Conservation (phyloP, 192 early-diverging fungal genomes). For the Cladochytrium replicatum region DNA sequence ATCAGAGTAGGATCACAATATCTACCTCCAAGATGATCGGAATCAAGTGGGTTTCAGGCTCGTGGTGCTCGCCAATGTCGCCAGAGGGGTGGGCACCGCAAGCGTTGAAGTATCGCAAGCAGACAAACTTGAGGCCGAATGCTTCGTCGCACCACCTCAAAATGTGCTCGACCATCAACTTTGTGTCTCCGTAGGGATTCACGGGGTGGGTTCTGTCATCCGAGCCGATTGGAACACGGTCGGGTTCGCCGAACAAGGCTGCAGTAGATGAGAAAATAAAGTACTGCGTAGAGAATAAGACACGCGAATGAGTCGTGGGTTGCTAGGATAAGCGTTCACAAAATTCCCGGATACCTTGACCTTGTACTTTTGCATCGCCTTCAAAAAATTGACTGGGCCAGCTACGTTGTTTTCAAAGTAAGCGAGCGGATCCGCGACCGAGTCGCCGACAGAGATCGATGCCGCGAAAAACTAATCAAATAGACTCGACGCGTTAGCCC, state of each 20-base stretch:
- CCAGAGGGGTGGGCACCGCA: constrained; percentile 85
- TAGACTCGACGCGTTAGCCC: not conserved
- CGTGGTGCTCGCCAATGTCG: constrained; percentile 85
- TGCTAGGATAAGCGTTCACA: not conserved
- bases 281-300: constrained; percentile 26
- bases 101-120: constrained; percentile 88
- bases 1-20: not conserved
- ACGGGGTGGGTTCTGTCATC: constrained; percentile 60
- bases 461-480: constrained; percentile 70
- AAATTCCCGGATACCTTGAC: constrained; percentile 38
- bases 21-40: constrained; percentile 66
- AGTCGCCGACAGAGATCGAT: constrained; percentile 80
- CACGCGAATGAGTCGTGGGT: not conserved
- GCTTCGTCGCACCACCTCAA: constrained; percentile 62
- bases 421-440: constrained; percentile 61
- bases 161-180: constrained; percentile 81
- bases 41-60: constrained; percentile 82
- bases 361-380: constrained; percentile 69
- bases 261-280: constrained; percentile 93
- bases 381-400: constrained; percentile 75
- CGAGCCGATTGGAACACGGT: constrained; percentile 60
- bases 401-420: constrained; percentile 94
- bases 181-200: constrained; percentile 95
- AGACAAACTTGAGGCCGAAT: constrained; percentile 37
- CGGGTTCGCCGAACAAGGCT: constrained; percentile 78